Evolutionary conservation across 2,329 filamentous ascomycete species (phyloP).

Genomic region (Phialophora tarda): DNA sequence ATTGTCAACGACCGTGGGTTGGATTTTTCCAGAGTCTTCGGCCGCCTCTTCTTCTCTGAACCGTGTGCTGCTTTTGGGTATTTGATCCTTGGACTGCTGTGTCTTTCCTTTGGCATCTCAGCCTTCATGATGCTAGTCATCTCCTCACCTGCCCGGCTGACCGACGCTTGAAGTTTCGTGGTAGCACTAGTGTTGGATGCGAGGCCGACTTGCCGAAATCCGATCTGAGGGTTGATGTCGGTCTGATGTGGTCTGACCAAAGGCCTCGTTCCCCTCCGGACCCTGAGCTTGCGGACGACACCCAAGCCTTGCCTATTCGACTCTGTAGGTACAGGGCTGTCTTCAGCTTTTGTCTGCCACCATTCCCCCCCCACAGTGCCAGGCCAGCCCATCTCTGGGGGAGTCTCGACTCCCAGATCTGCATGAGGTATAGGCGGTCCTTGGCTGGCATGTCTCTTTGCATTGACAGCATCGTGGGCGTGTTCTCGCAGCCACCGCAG

Average conservation of each 20-base stretch:
- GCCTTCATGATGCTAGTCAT: background rate
- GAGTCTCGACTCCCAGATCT: background rate
- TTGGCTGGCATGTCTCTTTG: constrained; percentile 29
- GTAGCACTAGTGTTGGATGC: background rate
- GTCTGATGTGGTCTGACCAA: background rate
- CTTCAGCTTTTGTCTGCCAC: background rate
- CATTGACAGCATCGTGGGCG: constrained; percentile 35
- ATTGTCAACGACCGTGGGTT: background rate
- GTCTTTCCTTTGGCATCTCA: background rate
- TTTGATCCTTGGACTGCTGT: background rate
- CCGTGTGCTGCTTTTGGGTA: background rate
- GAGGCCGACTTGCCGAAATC: background rate
- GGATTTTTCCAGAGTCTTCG: background rate
- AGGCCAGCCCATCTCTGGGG: background rate
- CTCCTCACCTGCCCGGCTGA: background rate
- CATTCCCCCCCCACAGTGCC: too few relatives aligned
- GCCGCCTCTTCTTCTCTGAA: background rate
- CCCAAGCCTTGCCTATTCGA: background rate
- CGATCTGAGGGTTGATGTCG: background rate
- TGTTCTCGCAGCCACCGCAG: constrained; percentile 54
- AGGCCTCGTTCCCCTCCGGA: too few relatives aligned
- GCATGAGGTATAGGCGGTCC: background rate
- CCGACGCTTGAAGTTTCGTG: background rate
- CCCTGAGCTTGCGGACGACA: background rate
- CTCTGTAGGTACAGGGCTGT: background rate